Base-by-base conservation (phyloP, 495 filamentous ascomycete species). In the Aspergillus diversus region DNA sequence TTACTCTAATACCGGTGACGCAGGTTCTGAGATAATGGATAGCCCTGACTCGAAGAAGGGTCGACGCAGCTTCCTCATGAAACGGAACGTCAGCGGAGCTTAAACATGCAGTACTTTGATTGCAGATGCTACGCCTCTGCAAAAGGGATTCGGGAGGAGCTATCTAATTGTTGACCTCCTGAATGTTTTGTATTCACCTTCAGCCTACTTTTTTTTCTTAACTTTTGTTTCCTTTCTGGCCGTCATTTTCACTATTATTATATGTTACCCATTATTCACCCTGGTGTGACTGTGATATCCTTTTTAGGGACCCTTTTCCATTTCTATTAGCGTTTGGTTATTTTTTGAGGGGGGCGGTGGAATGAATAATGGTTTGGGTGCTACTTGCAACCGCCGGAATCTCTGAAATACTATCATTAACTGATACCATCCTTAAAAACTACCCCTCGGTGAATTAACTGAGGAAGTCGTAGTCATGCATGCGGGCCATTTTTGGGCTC, bases 41-140 rank as follows among this genome's bases (percentile, higher is more conserved):
- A 86, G 83, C 60, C 86, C 88, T 0, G 84, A 82, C 60, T 77
- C 76, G 42, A 69, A 73, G 57, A 78, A 76, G 69, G 68, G 78
- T 34, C 77, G 82, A 34, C 71, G 80, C 37, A 82, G 81, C 65
- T 84, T 86, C 61, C 68, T 90, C 70, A 81, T 81, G 63, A 89
- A 88, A 80, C 73, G 84, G 55, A 80, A 68, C 64, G 69, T 74
- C 31, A 81, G 75, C 53, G 83, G 83, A 31, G 62, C 75, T 58
- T 74, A 80, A 72, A 27, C 21, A 27, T 27, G 21, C 21, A 15
- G 39, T 15, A 15, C 39, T 62, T 74, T 52, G 21, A 42, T 31
- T 42, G 13, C 17, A 16, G 15, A 11, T 50, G 21, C 16, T 21
- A 16, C 51, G 6, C 13, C 51, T 33, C 51, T n/a, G 7, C 4